Conservation (phyloP, 306 rosid species). For the Acacia acuminata region DNA sequence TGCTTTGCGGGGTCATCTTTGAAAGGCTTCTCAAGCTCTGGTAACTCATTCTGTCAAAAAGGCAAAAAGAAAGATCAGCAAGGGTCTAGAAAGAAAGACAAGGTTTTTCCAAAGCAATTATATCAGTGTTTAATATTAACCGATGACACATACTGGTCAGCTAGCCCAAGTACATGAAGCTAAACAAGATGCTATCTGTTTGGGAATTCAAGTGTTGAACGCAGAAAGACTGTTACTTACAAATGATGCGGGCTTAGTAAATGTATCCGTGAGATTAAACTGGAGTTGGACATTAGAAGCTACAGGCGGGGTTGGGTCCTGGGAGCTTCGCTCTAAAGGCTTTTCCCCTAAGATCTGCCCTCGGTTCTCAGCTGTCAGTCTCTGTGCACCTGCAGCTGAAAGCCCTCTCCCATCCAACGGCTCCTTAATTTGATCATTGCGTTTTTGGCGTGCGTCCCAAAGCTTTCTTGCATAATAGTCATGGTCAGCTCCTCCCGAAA, state of each 20-base stretch:
- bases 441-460: conserved; percentile 87
- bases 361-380: conserved; percentile 86
- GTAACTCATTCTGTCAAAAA: conserved; percentile 53
- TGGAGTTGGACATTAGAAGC: conserved; percentile 72
- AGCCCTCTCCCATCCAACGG: conserved; percentile 57
- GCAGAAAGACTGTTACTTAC: conserved; percentile 55
- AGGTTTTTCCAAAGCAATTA: conserved; percentile 2
- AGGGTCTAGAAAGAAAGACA: neutral
- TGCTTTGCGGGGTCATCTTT: conserved; percentile 87
- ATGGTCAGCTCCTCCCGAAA: conserved; percentile 83
- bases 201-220: conserved; percentile 24
- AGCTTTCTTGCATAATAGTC: conserved; percentile 88
- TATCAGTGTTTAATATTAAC: neutral
- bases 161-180: conserved; percentile 32
- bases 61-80: neutral
- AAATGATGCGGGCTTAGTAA: conserved; percentile 60
- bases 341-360: conserved; percentile 86
- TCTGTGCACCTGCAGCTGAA: conserved; percentile 51
- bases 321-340: conserved; percentile 70
- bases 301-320: conserved; percentile 54
- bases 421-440: conserved; percentile 52
- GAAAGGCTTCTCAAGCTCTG: conserved; percentile 72
- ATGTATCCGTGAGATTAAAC: conserved; percentile 87
- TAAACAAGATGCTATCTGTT: conserved; percentile 23
- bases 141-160: neutral